These are phyloP conservation scores for Trametes maxima DNA, from an alignment of 768 basidiomycete species.

Conservation along the genomic window DNA sequence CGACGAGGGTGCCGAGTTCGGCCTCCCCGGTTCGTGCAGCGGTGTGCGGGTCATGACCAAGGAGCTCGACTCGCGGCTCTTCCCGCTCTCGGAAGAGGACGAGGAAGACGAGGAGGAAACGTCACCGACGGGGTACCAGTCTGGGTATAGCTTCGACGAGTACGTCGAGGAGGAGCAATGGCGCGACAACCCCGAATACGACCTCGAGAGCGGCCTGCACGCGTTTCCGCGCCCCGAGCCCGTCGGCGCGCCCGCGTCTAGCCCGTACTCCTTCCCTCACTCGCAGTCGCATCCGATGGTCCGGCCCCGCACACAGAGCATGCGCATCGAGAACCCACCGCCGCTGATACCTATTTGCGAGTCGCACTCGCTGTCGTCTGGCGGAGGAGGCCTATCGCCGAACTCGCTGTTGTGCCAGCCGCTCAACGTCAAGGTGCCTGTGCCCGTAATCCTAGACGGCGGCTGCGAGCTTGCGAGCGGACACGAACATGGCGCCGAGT, in stretches of 20 bases:
- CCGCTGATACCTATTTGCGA: conserved; percentile 4
- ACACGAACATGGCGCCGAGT: conserved; percentile 18
- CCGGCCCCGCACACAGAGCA: conserved; percentile 31
- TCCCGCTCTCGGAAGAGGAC: conserved; percentile 36
- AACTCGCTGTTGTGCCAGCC: conserved; percentile 16
- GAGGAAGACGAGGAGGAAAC: conserved; percentile 29
- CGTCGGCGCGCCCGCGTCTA: not conserved
- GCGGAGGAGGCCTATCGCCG: conserved; percentile 13
- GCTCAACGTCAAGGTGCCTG: conserved; percentile 18
- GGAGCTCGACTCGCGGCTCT: conserved; percentile 32
- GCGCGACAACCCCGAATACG: conserved; percentile 14
- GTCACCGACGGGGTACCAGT: conserved; percentile 1
- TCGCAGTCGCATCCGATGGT: conserved; percentile 21
- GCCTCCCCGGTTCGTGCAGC: conserved; percentile 7
- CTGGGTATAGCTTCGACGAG: conserved; percentile 14
- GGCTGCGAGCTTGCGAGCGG: conserved; percentile 4
- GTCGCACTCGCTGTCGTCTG: conserved; percentile 13
- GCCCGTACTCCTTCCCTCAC: conserved; percentile 4
- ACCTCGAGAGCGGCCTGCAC: conserved; percentile 16
- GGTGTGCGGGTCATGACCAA: conserved; percentile 28
- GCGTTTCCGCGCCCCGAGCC: conserved; percentile 12
- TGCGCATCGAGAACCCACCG: conserved; percentile 20
- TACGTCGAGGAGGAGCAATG: conserved; percentile 16
- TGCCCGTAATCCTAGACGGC: conserved; percentile 20
- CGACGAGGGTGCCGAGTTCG: conserved; percentile 19